These are phyloP conservation scores for Penicillium salamii DNA, from an alignment of 495 filamentous ascomycete species.

Conservation along the genomic window DNA sequence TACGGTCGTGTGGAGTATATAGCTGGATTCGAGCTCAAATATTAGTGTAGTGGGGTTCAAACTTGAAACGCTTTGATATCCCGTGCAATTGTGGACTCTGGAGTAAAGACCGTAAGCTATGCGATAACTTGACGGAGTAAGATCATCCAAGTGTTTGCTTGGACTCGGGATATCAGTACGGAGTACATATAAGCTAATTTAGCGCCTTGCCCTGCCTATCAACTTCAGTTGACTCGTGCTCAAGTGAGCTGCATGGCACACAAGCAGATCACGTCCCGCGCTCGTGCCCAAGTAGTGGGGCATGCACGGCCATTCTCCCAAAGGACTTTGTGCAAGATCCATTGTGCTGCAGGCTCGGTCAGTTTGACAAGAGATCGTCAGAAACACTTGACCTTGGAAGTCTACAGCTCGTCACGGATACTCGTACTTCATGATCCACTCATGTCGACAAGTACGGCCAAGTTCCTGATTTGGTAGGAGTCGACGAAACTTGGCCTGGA, in stretches of 20 bases:
- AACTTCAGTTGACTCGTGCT: not conserved
- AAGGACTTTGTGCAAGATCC: not conserved
- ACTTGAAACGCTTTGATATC: too few relatives aligned
- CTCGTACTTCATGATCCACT: not conserved
- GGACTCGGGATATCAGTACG: not conserved
- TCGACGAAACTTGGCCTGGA: not conserved
- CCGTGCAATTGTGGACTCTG: too few relatives aligned
- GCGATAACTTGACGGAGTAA: too few relatives aligned
- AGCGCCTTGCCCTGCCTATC: not conserved
- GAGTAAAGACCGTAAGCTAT: too few relatives aligned
- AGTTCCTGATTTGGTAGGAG: not conserved
- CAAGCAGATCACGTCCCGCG: conserved; percentile 1
- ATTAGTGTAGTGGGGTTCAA: too few relatives aligned
- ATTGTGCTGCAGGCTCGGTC: conserved; percentile 4
- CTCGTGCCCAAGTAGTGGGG: conserved; percentile 11
- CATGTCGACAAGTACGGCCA: not conserved
- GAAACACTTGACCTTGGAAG: not conserved
- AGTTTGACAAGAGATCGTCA: conserved; percentile 1
- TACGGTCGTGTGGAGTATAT: conserved; percentile 1
- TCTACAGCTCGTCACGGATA: conserved; percentile 1
- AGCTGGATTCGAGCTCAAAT: too few relatives aligned
- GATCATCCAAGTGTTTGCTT: too few relatives aligned
- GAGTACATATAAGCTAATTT: not conserved
- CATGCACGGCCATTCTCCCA: conserved; percentile 10
- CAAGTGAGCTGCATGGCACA: conserved; percentile 6